phyloP scores from a whole-genome alignment of 176 grass and related monocot genomes.

The Phoenix roebelenii region DNA sequence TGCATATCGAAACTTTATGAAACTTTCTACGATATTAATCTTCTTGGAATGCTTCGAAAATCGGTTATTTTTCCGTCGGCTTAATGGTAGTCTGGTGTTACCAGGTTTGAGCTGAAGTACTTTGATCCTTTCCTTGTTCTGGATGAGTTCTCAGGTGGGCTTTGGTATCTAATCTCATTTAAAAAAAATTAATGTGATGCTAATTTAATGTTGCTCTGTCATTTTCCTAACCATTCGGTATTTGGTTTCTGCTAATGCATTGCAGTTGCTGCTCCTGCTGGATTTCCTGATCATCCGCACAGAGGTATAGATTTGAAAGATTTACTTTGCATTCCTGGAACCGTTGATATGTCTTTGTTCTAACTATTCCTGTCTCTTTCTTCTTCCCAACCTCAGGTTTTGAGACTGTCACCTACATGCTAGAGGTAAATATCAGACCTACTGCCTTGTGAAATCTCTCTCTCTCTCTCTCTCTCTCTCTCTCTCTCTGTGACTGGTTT shows the following conservation, averaged over 20 bases:
- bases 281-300: conserved; percentile 98
- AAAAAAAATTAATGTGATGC: not conserved
- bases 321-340: not conserved
- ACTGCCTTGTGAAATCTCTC: not conserved
- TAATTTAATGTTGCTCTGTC: not conserved
- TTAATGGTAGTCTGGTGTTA: not conserved
- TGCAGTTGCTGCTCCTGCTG: conserved; percentile 67
- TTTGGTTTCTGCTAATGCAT: not conserved
- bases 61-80: not conserved
- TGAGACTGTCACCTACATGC: conserved; percentile 99
- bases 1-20: not conserved
- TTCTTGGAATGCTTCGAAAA: not conserved
- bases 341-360: not conserved
- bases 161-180: not conserved
- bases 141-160: conserved; percentile 90
- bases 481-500: too few species aligned
- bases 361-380: not conserved
- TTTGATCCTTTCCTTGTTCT: conserved; percentile 92
- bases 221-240: not conserved
- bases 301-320: conserved; percentile 26
- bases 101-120: conserved; percentile 85
- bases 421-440: conserved; percentile 37
- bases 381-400: conserved; percentile 41
- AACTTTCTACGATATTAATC: not conserved
- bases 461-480: conserved; percentile 12